Base-by-base conservation (phyloP, 768 basidiomycete genomes). In the Mycena vulgaris region DNA sequence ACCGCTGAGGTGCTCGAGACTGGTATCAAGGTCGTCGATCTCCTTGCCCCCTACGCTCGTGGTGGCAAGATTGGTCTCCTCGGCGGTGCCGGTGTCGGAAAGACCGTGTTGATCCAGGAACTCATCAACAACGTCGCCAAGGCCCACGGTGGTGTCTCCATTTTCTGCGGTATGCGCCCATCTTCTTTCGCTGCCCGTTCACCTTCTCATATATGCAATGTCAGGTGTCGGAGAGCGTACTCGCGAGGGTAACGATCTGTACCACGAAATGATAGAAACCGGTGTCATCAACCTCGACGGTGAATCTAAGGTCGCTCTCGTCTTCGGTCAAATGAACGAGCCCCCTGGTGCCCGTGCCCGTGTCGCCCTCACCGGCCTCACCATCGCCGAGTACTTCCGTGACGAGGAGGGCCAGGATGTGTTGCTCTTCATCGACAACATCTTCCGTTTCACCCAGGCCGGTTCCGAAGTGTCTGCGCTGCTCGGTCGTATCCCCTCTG, bases 251-350 rank as follows among this genome's bases (percentile, higher is more conserved):
- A 99, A 99, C 88, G 98, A 96, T 87, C 85, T 97, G 75, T 97
- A 97, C 85, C 96, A 98, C 83, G 96, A 97, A 87, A 98, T 99
- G 98, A 98, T 98, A 85, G 97, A 99, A 84, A 99, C 98, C 66
- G 98, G 98, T 92, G 98, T 99, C 90, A 99, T 99, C 90, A 97
- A 99, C 86, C 92, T 99, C 80, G 90, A 98, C 81, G 98, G 97
- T 84, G 97, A 99, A 84, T 99, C 98, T 83, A 99, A 99, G 91
- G 98, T 98, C 85, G 97, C 98, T 78, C 92, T 99, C 74, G 98
- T 99, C 77, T 99, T 99, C 88, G 98, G 98, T 89, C 98, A 99
- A 87, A 99, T 99, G 98, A 99, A 99, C 87, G 98, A 99, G 89
- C 98, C 98, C 82, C 98, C 98, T 78, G 98, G 98, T 91, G 98